These are phyloP conservation scores for Leccinum sublutescens DNA, from an alignment of 768 basidiomycete species.

Conservation along the genomic window DNA sequence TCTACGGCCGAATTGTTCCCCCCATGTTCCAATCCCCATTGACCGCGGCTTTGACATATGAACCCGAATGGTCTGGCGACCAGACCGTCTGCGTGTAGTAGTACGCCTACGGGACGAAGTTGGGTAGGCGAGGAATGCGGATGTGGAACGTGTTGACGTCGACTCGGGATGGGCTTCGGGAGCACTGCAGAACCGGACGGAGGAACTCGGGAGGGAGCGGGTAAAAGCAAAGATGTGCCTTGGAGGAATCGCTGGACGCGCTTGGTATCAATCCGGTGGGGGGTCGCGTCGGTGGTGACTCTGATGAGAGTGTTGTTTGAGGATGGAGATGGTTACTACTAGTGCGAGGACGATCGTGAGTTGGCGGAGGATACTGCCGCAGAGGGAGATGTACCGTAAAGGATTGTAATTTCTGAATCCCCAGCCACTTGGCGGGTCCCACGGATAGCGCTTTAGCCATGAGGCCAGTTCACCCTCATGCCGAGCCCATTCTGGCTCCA, in stretches of 20 bases:
- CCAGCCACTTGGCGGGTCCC: too few relatives aligned
- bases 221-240: slow-evolving; percentile 13
- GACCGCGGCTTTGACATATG: too few relatives aligned
- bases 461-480: too few relatives aligned
- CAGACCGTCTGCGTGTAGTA: neutral
- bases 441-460: too few relatives aligned
- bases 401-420: too few relatives aligned
- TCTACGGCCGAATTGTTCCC: neutral
- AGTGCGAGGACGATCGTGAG: neutral
- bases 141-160: too few relatives aligned
- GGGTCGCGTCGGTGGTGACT: slow-evolving; percentile 59
- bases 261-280: slow-evolving; percentile 59
- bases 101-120: too few relatives aligned
- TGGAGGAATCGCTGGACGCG: slow-evolving; percentile 50
- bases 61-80: too few relatives aligned
- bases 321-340: slow-evolving; percentile 1
- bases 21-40: too few relatives aligned
- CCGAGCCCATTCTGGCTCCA: too few relatives aligned
- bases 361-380: too few relatives aligned
- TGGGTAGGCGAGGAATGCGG: too few relatives aligned
- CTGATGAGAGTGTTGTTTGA: slow-evolving; percentile 37
- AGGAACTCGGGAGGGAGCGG: slow-evolving; percentile 14
- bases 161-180: neutral
- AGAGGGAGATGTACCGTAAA: neutral
- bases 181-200: neutral